phyloP scores from a whole-genome alignment of 208 protist genomes.

The Acanthamoeba triangularis region DNA sequence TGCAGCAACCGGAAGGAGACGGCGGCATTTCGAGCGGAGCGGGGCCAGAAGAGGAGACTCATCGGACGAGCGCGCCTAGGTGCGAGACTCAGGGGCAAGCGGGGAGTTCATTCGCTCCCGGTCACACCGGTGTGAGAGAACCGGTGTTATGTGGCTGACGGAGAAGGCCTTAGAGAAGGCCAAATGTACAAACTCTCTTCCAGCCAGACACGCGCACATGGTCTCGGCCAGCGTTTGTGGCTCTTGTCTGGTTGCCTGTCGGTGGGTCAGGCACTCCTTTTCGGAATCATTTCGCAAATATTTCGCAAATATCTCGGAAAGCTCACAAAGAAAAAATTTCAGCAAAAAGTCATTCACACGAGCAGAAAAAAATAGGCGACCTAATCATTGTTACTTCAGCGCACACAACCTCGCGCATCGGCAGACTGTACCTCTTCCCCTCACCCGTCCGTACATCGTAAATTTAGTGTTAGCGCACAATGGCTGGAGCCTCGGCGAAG shows the following conservation, averaged over 20 bases:
- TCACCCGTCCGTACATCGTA: neutral
- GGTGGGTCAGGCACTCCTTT: too few species aligned
- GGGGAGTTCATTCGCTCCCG: neutral
- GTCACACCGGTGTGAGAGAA: neutral
- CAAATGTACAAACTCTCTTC: neutral
- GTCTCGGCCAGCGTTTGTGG: too few species aligned
- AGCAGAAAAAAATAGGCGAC: neutral
- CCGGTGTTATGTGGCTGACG: too few species aligned
- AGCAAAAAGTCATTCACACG: neutral
- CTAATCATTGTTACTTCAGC: neutral
- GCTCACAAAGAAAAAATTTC: neutral
- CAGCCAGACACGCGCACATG: too few species aligned
- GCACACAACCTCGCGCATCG: neutral
- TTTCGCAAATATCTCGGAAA: neutral
- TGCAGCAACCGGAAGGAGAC: neutral
- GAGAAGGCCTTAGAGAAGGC: neutral
- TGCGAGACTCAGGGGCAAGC: neutral
- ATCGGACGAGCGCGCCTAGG: neutral
- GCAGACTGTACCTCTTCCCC: neutral
- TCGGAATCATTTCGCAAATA: neutral
- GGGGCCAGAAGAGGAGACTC: neutral
- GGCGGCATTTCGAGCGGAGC: too few species aligned
- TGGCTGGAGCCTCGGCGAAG: conserved; percentile 65
- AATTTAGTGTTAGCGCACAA: neutral
- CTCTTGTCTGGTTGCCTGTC: too few species aligned